Base-by-base conservation (phyloP, 1,139 yeast species). In the Pichia norvegensis region DNA sequence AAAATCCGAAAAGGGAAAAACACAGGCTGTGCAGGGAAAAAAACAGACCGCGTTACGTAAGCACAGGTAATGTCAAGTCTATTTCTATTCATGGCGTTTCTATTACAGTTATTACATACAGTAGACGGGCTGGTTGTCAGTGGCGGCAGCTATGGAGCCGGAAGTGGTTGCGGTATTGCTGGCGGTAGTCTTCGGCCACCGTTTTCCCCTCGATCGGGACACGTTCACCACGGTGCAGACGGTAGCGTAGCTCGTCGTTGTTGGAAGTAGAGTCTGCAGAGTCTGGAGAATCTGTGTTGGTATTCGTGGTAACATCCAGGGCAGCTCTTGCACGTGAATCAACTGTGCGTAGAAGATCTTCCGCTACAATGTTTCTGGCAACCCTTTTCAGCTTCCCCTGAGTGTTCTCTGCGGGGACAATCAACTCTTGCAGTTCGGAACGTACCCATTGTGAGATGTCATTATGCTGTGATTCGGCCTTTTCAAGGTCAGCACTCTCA, bases 361-460 rank as follows among this genome's bases (percentile, higher is more conserved):
- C 31, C 14, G 46, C 23, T 6, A 58, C 49, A 2, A 54, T 46
- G 9, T 40, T 38, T 11, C 39, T 21, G 2, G 29, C 36, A 4
- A 40, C 13, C 10, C 17, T 29, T 19, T 11, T 27, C 16, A 16
- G 40, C 3, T 35, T n/a, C n/a, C 33, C 33, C n/a, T 39, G 19
- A 10, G 47, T 48, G 1, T 46, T 39, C 16, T 46, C 42, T 14
- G 60, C 58, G 14, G 31, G 31, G 5, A 17, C 19, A 31, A 31
- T 8, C 7, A 58, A 31, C n/a, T 47, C 47, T 36, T 46, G 43
- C 16, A 58, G 42, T 36, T 55, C 52, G 4, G 38, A 29, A 36
- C 54, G 50, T 38, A 60, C 57, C 66, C 65, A 62, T 7, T 40
- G 29, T 2, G 58, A 52, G 10, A 58, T 48, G 3, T 43, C 29